These are phyloP conservation scores for Chaetomium strumarium DNA, from an alignment of 2,329 filamentous ascomycete genomes.

Conservation along the genomic window DNA sequence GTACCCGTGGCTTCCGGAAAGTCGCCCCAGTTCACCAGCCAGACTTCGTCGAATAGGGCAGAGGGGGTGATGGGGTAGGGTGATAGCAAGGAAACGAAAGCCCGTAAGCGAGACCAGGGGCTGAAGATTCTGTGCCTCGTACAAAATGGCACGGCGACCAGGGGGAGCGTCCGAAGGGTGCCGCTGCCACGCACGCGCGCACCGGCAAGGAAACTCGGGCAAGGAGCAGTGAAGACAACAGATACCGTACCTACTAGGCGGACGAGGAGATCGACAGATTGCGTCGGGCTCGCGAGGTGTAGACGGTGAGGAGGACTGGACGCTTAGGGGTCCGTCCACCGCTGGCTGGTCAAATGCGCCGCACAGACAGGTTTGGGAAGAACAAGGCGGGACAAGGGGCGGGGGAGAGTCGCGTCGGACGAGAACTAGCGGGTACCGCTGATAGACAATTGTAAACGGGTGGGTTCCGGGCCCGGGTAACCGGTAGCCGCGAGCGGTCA, in stretches of 20 bases:
- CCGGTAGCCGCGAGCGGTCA: not conserved
- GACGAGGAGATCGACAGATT: not conserved
- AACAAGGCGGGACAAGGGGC: not conserved
- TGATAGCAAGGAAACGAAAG: not conserved
- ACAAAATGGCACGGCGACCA: constrained; percentile 5
- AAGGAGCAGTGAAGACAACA: not conserved
- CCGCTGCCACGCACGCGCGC: not conserved
- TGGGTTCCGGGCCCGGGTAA: not conserved
- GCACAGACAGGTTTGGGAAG: constrained; percentile 8
- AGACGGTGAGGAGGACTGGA: not conserved
- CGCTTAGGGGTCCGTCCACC: constrained; percentile 6
- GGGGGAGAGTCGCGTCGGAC: not conserved
- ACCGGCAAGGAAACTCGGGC: not conserved
- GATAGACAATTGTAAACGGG: not conserved
- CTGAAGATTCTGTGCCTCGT: not conserved
- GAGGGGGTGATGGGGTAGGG: not conserved
- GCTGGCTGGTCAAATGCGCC: not conserved
- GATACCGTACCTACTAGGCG: no score
- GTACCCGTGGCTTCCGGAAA: constrained; percentile 7
- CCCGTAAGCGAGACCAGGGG: constrained; percentile 18
- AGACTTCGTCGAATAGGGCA: constrained; percentile 8
- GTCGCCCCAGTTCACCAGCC: constrained; percentile 10
- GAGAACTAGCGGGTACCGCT: not conserved
- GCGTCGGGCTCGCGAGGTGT: not conserved
- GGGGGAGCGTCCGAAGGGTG: not conserved